Percentiles rank a stretch among this genome's conserved stretches.
These are phyloP conservation scores for Boletus patriciae DNA, from an alignment of 768 basidiomycete genomes.

Conservation along the genomic window DNA sequence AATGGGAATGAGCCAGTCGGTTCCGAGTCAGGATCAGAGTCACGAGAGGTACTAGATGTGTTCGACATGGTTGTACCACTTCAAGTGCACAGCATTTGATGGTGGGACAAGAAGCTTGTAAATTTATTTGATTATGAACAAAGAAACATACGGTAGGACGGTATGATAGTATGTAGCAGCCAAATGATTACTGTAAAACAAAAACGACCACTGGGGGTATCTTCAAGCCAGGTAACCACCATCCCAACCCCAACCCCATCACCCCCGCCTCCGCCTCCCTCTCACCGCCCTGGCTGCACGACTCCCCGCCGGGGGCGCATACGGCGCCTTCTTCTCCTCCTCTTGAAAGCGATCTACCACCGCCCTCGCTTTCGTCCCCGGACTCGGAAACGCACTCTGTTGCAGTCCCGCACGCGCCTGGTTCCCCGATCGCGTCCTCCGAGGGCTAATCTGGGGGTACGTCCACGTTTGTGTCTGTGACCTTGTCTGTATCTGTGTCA, in stretches of 20 bases:
- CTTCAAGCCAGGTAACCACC: not conserved
- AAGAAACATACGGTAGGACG: too few species aligned
- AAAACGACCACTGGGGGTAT: not conserved
- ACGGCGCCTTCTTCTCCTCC: constrained; percentile 1
- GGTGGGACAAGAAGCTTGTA: too few species aligned
- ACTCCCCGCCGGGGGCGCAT: constrained; percentile 17
- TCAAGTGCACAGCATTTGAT: too few species aligned
- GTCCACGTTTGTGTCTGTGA: not conserved
- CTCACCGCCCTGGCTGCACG: constrained; percentile 9
- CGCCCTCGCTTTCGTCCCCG: constrained; percentile 14
- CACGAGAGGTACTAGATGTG: too few species aligned
- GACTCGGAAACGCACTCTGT: constrained; percentile 13
- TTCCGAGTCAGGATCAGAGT: too few species aligned
- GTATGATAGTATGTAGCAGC: constrained; percentile 1
- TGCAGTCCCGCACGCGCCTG: not conserved
- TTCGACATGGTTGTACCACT: too few species aligned
- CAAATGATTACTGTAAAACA: not conserved
- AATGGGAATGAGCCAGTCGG: too few species aligned
- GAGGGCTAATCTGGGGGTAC: not conserved
- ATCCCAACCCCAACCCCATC: not conserved
- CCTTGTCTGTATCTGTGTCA: too few species aligned
- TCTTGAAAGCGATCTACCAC: constrained; percentile 12
- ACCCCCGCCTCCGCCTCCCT: not conserved
- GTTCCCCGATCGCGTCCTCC: constrained; percentile 5
- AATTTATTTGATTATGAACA: too few species aligned